phyloP scores from a whole-genome alignment of 2,329 filamentous ascomycete genomes.

The Aspergillus calidoustus region DNA sequence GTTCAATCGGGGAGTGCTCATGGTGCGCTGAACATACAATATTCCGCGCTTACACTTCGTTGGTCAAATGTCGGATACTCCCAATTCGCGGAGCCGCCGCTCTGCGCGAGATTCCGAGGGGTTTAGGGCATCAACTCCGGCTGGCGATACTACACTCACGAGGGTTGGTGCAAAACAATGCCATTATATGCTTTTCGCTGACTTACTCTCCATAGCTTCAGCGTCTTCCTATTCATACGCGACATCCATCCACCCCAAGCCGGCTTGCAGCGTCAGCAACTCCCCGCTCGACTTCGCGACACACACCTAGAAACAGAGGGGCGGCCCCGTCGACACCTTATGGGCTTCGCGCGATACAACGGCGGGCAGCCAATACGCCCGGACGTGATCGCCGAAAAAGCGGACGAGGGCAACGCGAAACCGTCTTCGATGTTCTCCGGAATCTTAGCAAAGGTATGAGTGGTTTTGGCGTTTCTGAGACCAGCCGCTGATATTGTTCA shows the following conservation, averaged over 20 bases:
- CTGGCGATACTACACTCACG: conserved; percentile 35
- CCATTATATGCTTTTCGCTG: background rate
- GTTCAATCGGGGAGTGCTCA: background rate
- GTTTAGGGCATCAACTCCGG: conserved; percentile 30
- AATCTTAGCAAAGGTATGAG: conserved; percentile 56
- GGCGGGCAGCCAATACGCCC: conserved; percentile 58
- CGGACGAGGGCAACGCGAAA: conserved; percentile 56
- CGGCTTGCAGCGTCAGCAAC: conserved; percentile 35
- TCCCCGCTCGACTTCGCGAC: conserved; percentile 39
- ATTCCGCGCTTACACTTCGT: background rate
- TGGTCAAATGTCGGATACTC: conserved; percentile 34
- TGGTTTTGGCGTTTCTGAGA: background rate
- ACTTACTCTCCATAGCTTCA: conserved; percentile 32
- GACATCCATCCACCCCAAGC: conserved; percentile 43
- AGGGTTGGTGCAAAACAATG: conserved; percentile 24
- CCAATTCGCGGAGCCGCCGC: conserved; percentile 34
- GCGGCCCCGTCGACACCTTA: conserved; percentile 58
- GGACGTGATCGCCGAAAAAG: conserved; percentile 55
- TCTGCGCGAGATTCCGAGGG: conserved; percentile 30
- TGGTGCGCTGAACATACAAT: background rate
- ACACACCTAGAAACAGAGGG: conserved; percentile 39
- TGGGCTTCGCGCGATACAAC: conserved; percentile 58
- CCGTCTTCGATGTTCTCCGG: conserved; percentile 58
- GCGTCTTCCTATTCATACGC: conserved; percentile 36
- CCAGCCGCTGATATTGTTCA: conserved; percentile 3